Evolutionary conservation across 768 basidiomycete genomes (phyloP), one percentile per base, ranked within the genome.

Genomic region (Suillus clintonianus): DNA sequence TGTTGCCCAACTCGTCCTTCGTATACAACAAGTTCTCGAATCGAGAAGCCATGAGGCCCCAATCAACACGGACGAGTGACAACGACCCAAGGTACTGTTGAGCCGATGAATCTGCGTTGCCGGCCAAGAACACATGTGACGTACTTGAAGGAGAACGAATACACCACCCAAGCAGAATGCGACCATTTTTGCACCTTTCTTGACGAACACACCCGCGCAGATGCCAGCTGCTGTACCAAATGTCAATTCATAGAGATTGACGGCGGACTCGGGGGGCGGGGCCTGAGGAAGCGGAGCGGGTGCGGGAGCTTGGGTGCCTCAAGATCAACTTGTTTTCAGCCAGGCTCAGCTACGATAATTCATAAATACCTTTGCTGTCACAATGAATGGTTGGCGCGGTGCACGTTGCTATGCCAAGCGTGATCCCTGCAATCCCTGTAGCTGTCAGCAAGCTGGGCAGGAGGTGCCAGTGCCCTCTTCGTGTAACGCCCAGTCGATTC

Each of bases 191-290:
- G 89, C 86, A n/a, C 97, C 96, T 76, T 97, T 98, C 79, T 97
- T 98, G 69, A 97, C 81, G 72, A 99, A 99, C 0, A 99, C 83
- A 0, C 97, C 97, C 0, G 94, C 88, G 70, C 94, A 97, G 47
- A 99, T 73, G 0, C 97, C 97, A 62, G 89, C 86, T 0, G 92
- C 88, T 5, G 94, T 92, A 13, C 97, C 97, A 72, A 98, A 98
- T 0, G 88, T 82, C 32, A 99, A 85, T 68, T 97, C 90, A 71
- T 90, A 90, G 22, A 87, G 62, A 61, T 88, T 92, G n/a, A 97
- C 81, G 0, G 86, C 83, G n/a, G 94, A 95, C 51, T 77, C 68
- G 2, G 91, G 90, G 4, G 83, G 88, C 15, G 87, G 84, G 0
- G 73, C 64, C 13, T 72, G 61, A 19, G 64, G 15, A 36, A 51